A percentile compares a stretch with the other conserved stretches of the same genome.
phyloP scores from a whole-genome alignment of 2,329 filamentous ascomycete species.

The Microdochium nivale region DNA sequence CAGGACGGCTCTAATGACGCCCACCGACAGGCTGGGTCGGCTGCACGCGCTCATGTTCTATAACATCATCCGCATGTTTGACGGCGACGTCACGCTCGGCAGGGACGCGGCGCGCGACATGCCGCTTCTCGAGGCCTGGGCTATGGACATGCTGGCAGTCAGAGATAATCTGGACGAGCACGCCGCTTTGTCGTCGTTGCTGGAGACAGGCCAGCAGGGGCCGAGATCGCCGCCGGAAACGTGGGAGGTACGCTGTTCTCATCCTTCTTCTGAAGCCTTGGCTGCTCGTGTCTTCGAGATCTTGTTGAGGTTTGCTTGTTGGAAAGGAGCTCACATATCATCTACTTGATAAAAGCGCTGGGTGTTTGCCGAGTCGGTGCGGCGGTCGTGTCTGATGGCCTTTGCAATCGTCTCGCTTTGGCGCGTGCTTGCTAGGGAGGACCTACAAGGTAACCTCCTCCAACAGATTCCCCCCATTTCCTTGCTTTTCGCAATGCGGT shows the following conservation, averaged over 20 bases:
- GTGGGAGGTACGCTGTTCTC: slow-evolving; percentile 27
- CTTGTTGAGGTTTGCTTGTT: slow-evolving; percentile 1
- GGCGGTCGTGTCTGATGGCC: slow-evolving; percentile 26
- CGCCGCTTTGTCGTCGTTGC: slow-evolving; percentile 9
- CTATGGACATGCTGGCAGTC: slow-evolving; percentile 21
- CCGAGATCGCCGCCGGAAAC: slow-evolving; percentile 23
- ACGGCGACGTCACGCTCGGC: slow-evolving; percentile 30
- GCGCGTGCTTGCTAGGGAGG: neutral
- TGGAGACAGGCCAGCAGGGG: slow-evolving; percentile 15
- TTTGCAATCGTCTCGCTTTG: neutral
- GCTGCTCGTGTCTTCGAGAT: too few relatives aligned
- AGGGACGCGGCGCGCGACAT: slow-evolving; percentile 31
- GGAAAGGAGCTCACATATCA: too few relatives aligned
- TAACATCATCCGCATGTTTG: slow-evolving; percentile 32
- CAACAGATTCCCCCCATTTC: too few relatives aligned
- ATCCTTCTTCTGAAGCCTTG: neutral
- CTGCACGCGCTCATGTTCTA: slow-evolving; percentile 32
- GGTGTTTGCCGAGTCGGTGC: slow-evolving; percentile 32
- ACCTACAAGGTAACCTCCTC: neutral
- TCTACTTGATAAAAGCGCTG: too few relatives aligned
- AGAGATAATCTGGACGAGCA: slow-evolving; percentile 24
- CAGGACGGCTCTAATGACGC: slow-evolving; percentile 13
- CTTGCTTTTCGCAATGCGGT: too few relatives aligned
- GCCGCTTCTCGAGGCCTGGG: slow-evolving; percentile 26
- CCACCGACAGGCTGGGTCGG: slow-evolving; percentile 30